These are phyloP conservation scores for Trichoderma polysporum DNA, from an alignment of 2,329 filamentous ascomycete genomes.

Conservation along the genomic window DNA sequence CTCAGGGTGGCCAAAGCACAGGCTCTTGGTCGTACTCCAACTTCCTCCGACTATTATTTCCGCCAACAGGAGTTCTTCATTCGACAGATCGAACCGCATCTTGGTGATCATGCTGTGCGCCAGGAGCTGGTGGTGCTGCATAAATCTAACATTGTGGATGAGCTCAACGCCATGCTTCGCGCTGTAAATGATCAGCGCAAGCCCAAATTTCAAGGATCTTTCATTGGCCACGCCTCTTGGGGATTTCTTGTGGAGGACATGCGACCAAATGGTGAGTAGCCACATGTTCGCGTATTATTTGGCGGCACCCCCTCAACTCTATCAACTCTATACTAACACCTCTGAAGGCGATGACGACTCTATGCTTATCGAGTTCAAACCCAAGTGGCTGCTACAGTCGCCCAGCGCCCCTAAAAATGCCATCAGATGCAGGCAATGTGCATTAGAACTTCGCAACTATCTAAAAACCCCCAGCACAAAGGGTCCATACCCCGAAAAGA, in stretches of 20 bases:
- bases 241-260: slow-evolving; percentile 76
- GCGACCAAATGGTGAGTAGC: slow-evolving; percentile 39
- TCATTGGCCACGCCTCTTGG: slow-evolving; percentile 55
- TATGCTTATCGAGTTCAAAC: slow-evolving; percentile 70
- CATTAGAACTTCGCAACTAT: slow-evolving; percentile 45
- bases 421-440: slow-evolving; percentile 73
- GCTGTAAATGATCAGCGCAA: slow-evolving; percentile 46
- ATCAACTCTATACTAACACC: slow-evolving; percentile 15
- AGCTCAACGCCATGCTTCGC: slow-evolving; percentile 55
- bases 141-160: slow-evolving; percentile 37
- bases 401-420: slow-evolving; percentile 64
- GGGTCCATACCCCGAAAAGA: slow-evolving; percentile 37
- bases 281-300: not conserved
- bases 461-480: slow-evolving; percentile 36
- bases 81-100: slow-evolving; percentile 35
- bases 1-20: slow-evolving; percentile 42
- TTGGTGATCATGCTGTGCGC: slow-evolving; percentile 36
- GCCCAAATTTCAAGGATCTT: slow-evolving; percentile 50
- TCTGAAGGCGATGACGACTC: slow-evolving; percentile 32
- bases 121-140: slow-evolving; percentile 41
- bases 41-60: slow-evolving; percentile 40
- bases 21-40: slow-evolving; percentile 31
- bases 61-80: slow-evolving; percentile 40
- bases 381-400: slow-evolving; percentile 80
- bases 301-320: not conserved